Evolutionary conservation across 2,329 filamentous ascomycete species (phyloP), one percentile per base, ranked within the genome.

Genomic region (Aspergillus brunneoviolaceus): DNA sequence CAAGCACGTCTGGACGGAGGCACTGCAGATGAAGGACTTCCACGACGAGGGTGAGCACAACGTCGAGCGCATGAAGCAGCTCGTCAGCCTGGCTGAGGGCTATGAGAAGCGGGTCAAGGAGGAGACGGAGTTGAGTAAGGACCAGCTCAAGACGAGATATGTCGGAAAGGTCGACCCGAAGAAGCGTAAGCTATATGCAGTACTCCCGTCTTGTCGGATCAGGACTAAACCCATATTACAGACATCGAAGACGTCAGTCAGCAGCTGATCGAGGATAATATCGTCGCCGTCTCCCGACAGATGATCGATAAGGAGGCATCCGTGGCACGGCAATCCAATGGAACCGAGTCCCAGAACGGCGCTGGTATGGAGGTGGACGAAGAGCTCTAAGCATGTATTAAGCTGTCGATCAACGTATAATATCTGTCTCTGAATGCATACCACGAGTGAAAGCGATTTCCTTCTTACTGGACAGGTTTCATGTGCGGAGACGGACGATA

Each of bases 281-380:
- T 99, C 66, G 95, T 99, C 12, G 91, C 92, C 3, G 93, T 99
- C n/a, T 96, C 92, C 66, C 85, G 94, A 76, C 95, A 98, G 78
- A 97, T 99, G 94, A 98, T 99, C 72, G 95, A 98, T 81, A 98
- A 98, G 81, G 95, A 99, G 78, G 95, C 95, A 3, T 95, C 92
- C 5, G 91, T 96, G 78, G 91, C 94, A 21, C 89, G 78, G 84
- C 89, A 61, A 74, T 76, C 77, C 58, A 76, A 65, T 55, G 71
- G 63, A 54, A 76, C 69, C 69, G 76, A 76, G 14, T 72, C 80
- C 42, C 82, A 88, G 49, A 75, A 74, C 52, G 77, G 76, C 52
- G 74, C 81, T 49, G 69, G 65, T 59, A 91, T 92, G 88, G 89
- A 91, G 14, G 83, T 87, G 50, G 89, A 92, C 69, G 87, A 90